These are phyloP conservation scores for Termitomyces sp. DNA, from an alignment of 768 basidiomycete genomes.

Conservation along the genomic window DNA sequence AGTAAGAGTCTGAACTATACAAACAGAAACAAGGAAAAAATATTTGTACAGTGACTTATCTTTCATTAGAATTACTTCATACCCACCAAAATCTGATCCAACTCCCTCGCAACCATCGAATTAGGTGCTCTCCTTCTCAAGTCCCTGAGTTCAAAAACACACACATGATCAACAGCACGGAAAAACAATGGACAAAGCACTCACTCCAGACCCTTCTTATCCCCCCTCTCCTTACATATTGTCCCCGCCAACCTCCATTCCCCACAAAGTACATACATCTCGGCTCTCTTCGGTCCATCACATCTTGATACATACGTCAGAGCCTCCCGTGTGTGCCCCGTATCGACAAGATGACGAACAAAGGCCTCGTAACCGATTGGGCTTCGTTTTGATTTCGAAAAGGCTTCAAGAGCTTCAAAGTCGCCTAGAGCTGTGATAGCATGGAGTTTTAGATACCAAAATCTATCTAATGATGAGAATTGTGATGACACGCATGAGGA, in stretches of 20 bases:
- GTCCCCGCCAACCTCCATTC: conserved; percentile 87
- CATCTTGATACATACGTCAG: conserved; percentile 74
- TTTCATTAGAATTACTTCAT: conserved; percentile 46
- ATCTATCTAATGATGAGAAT: conserved; percentile 41
- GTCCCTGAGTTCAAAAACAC: conserved; percentile 38
- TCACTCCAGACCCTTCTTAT: conserved; percentile 81
- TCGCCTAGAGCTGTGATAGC: conserved; percentile 75
- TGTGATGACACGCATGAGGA: neutral
- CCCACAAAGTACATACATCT: conserved; percentile 84
- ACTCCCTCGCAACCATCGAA: conserved; percentile 70
- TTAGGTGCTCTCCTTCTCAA: conserved; percentile 74
- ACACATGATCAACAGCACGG: neutral
- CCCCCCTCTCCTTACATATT: conserved; percentile 85
- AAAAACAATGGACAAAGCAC: conserved; percentile 23
- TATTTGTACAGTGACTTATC: neutral
- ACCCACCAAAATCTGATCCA: conserved; percentile 55
- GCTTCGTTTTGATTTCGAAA: conserved; percentile 82
- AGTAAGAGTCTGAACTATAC: neutral
- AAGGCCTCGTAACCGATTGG: conserved; percentile 96
- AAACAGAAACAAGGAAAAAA: neutral
- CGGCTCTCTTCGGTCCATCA: conserved; percentile 75
- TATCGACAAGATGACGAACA: conserved; percentile 70
- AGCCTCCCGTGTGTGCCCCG: conserved; percentile 74
- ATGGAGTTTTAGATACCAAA: conserved; percentile 90
- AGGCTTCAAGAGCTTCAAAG: conserved; percentile 81